Evolutionary conservation across 78 protist genomes (phyloP), one percentile per base, ranked within the genome.

Genomic region (Monocercomonoides exilis): DNA sequence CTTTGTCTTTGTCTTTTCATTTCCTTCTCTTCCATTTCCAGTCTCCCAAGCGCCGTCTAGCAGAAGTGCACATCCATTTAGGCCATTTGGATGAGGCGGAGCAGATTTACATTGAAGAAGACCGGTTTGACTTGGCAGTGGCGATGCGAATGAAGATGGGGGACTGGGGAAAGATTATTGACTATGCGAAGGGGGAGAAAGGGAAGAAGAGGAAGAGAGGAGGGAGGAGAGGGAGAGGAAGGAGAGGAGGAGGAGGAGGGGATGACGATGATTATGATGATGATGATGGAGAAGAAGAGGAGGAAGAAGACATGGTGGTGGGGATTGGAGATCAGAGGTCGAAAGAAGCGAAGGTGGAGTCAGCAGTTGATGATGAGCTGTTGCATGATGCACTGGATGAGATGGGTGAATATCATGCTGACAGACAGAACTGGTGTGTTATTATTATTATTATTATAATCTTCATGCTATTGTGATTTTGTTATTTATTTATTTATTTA

Each of bases 341-440:
- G 21, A 54, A 54, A 21, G 21, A 54, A 21, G 38, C 70, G 21
- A 54, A 54, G 38, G 70, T 21, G 70, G 11, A 11, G 70, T 54
- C 70, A 54, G 38, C 11, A 29, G 92, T 85, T 6, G 90, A 82
- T 81, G 96, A 94, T 80, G 0, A 34, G 41, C 54, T 89, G 81
- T 45, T 92, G 32, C 1, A 0, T 46, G 2, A 41, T 29, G 96
- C 95, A 0, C 85, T 81, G 87, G 80, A 77, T 36, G 5, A 87
- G 41, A 86, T 92, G 38, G 96, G 96, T n/a, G 94, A 93, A 80
- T 91, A 92, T 84, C 91, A 91, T 64, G 41, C 77, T 5, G 95
- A 91, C 87, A 87, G 94, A 5, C 94, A 81, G 44, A 43, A 77
- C 29, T 87, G 85, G 89, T 85, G 2, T 2, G 36, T 2, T 1